A percentile compares a stretch with the other conserved stretches of the same genome.
These are phyloP conservation scores for Phaffia tasmanica DNA, from an alignment of 768 basidiomycete species.

Conservation along the genomic window DNA sequence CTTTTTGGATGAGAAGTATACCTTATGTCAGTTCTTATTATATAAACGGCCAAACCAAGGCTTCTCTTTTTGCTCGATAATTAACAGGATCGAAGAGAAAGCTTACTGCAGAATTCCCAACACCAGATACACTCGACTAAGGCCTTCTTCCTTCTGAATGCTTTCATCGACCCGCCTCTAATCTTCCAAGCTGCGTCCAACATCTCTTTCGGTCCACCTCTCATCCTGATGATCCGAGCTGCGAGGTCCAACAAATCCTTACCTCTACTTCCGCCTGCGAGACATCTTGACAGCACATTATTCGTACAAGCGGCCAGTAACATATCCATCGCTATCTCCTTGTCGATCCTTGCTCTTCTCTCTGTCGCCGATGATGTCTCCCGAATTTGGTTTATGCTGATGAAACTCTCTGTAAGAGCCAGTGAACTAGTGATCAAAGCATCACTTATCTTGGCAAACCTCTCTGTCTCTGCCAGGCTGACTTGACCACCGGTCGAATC, in stretches of 20 bases:
- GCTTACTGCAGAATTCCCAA: too few relatives aligned
- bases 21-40: too few relatives aligned
- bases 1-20: neutral
- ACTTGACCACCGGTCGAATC: neutral
- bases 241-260: neutral
- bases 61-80: too few relatives aligned
- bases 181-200: neutral
- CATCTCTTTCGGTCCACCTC: constrained; percentile 7
- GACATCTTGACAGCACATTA: constrained; percentile 1
- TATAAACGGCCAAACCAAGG: too few relatives aligned
- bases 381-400: neutral
- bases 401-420: constrained; percentile 3
- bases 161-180: too few relatives aligned
- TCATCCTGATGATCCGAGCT: constrained; percentile 4
- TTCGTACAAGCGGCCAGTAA: neutral
- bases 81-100: too few relatives aligned
- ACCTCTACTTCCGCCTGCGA: neutral
- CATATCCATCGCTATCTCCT: neutral
- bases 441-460: neutral
- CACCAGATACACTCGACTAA: neutral
- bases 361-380: neutral
- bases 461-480: neutral
- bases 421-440: neutral
- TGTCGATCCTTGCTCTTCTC: neutral
- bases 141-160: too few relatives aligned